Conservation (phyloP, 2,329 filamentous ascomycete genomes). For the Pezicula carpinea region DNA sequence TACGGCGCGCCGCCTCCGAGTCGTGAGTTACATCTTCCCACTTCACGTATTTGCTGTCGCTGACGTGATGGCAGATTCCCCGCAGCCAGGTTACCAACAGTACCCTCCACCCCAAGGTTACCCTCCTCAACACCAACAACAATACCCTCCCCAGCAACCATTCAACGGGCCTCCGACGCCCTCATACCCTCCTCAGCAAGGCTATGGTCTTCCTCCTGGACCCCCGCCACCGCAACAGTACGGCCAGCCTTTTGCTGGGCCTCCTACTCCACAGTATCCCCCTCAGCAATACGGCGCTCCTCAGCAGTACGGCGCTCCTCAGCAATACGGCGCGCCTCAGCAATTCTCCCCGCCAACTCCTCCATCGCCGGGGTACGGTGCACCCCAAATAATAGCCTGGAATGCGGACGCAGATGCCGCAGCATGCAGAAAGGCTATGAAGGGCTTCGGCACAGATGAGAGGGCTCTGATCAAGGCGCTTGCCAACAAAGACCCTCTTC, state of each 20-base stretch:
- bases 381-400: conserved; percentile 63
- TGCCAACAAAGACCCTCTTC: conserved; percentile 69
- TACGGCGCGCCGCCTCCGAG: conserved; percentile 15
- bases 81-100: conserved; percentile 8
- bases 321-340: conserved; percentile 29
- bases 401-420: conserved; percentile 68
- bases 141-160: conserved; percentile 9
- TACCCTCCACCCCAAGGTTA: conserved; percentile 7
- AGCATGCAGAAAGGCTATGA: conserved; percentile 77
- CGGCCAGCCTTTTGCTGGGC: conserved; percentile 10
- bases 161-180: conserved; percentile 15
- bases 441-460: conserved; percentile 89
- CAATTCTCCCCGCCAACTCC: conserved; percentile 48
- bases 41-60: background rate
- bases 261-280: conserved; percentile 30
- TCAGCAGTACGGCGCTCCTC: conserved; percentile 29
- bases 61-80: conserved; percentile 2
- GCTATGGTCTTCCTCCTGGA: conserved; percentile 11
- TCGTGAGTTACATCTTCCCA: conserved; percentile 7
- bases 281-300: conserved; percentile 31
- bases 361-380: conserved; percentile 70
- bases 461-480: conserved; percentile 67
- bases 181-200: conserved; percentile 30
- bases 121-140: conserved; percentile 3
- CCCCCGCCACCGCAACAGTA: conserved; percentile 8